Base-by-base conservation (phyloP, 768 basidiomycete genomes). In the Holtermanniella nyarrowii region DNA sequence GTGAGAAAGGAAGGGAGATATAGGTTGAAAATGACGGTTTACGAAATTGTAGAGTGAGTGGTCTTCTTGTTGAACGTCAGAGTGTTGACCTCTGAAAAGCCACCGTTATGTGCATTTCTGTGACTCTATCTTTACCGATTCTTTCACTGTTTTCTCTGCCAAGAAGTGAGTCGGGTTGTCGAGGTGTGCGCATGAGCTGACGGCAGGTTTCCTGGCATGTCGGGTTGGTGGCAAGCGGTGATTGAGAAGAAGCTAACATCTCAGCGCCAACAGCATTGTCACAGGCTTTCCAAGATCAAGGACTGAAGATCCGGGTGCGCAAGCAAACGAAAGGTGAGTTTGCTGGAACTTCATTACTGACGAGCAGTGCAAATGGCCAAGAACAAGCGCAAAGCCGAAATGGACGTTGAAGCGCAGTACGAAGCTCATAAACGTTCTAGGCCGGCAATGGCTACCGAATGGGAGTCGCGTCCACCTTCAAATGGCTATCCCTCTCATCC, bases 61-160 rank as follows among this genome's bases (percentile, higher is more conserved):
- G 42, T 18, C 3, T 50, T 16, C 42, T 24, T 26, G 43, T 44
- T n/a, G 2, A 7, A 42, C 50, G 44, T 14, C 2, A 37, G 16
- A 22, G 46, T 0, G 4, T 46, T 3, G n/a, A 20, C 23, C 16
- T 56, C 22, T 13, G 14, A 25, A 23, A 5, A 7, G 44, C 69
- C 87, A 86, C 13, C 82, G 83, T 61, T 84, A 83, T 54, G 88
- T 93, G 31, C 83, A 82, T 40, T 88, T 90, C 66, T 91, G 89
- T 75, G 87, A 86, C 64, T 85, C 84, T 0, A 88, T 89, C 52
- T 85, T 83, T 71, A 89, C 88, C 0, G 80, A 82, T 1, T 81
- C 86, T 0, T 96, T 96, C 72, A 88, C 90, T 56, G 91, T 95
- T 11, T 95, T 89, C 69, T 89, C 89, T 0, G 87, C 88, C 14